phyloP scores from a whole-genome alignment of 495 filamentous ascomycete genomes.

The Glarea lozoyensis region DNA sequence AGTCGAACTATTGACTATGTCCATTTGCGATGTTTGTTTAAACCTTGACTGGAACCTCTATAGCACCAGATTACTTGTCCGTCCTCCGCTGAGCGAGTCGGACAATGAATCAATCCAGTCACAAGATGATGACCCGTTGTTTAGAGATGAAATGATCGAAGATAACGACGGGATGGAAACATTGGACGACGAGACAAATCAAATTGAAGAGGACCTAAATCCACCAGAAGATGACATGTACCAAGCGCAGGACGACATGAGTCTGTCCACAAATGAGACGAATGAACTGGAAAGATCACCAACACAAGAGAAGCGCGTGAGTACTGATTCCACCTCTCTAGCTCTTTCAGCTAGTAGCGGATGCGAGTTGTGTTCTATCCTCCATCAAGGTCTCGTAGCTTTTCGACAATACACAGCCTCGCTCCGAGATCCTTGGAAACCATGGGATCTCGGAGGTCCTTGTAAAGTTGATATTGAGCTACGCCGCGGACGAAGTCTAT shows the following conservation, averaged over 20 bases:
- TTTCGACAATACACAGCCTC: constrained; percentile 5
- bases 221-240: too few species aligned
- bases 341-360: constrained; percentile 1
- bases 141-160: too few species aligned
- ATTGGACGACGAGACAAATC: too few species aligned
- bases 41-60: constrained; percentile 2
- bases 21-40: constrained; percentile 1
- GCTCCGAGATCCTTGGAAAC: constrained; percentile 2
- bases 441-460: constrained; percentile 3
- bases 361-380: constrained; percentile 2
- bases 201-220: too few species aligned
- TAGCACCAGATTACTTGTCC: too few species aligned
- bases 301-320: not conserved
- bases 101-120: too few species aligned
- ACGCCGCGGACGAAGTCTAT: constrained; percentile 2
- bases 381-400: constrained; percentile 2
- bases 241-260: too few species aligned
- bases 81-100: too few species aligned
- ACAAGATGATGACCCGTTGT: too few species aligned
- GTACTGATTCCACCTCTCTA: not conserved
- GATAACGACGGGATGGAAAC: too few species aligned
- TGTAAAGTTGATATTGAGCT: not conserved
- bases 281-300: not conserved
- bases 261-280: not conserved
- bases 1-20: not conserved